These are phyloP conservation scores for Cetraspora pellucida DNA, from an alignment of 192 early-diverging fungal genomes.

Conservation along the genomic window DNA sequence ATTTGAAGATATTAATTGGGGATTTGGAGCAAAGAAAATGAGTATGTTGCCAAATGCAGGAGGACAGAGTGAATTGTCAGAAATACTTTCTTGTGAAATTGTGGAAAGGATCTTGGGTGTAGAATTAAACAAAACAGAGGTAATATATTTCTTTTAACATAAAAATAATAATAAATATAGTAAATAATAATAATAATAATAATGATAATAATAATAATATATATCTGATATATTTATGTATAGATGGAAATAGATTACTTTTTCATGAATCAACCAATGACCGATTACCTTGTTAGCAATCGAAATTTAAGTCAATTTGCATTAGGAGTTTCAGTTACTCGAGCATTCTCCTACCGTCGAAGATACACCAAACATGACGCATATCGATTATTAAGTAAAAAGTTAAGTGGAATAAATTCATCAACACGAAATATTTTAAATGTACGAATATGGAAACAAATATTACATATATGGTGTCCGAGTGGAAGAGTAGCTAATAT, in stretches of 20 bases:
- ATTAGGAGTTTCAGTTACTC: conserved; percentile 51
- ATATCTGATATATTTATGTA: background rate
- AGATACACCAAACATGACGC: conserved; percentile 44
- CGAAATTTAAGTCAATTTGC: conserved; percentile 36
- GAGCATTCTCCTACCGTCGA: conserved; percentile 48
- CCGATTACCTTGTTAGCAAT: conserved; percentile 49
- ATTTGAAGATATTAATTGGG: conserved; percentile 46
- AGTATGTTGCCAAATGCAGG: conserved; percentile 52
- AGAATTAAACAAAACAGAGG: conserved; percentile 50
- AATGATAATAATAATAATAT: background rate
- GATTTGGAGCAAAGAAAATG: conserved; percentile 39
- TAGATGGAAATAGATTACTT: conserved; percentile 51
- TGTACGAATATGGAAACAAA: conserved; percentile 48
- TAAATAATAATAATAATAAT: background rate
- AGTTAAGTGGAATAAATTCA: conserved; percentile 44
- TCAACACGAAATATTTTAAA: conserved; percentile 46
- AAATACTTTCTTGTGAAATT: conserved; percentile 53
- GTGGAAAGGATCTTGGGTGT: conserved; percentile 48
- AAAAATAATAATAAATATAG: too few relatives aligned
- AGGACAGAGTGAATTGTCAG: conserved; percentile 48
- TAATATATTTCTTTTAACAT: background rate
- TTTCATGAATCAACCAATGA: conserved; percentile 47
- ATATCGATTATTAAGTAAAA: conserved; percentile 45
- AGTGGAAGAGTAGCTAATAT: conserved; percentile 45
- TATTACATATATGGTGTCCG: conserved; percentile 56